A percentile compares a stretch with the other conserved stretches of the same genome.
These are phyloP conservation scores for Coelomomyces lativittatus DNA, from an alignment of 371 early-diverging fungal genomes.

Conservation along the genomic window DNA sequence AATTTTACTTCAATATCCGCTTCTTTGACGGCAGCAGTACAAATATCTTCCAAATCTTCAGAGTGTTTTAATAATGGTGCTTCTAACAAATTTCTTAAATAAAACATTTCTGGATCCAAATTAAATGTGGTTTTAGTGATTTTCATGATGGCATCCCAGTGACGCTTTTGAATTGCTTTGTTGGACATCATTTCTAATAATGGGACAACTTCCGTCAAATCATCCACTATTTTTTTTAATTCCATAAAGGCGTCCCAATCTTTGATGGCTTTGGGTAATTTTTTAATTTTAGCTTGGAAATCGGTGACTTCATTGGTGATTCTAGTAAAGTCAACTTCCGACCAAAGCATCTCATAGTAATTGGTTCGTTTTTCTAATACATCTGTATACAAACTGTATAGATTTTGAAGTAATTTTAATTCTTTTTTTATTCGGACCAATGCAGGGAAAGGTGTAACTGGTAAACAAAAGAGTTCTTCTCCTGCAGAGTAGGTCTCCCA, in stretches of 20 bases:
- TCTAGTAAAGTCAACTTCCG: conserved; percentile 22
- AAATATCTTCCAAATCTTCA: conserved; percentile 46
- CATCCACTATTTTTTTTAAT: conserved; percentile 33
- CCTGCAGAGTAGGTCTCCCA: conserved; percentile 46
- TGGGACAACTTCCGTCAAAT: conserved; percentile 27
- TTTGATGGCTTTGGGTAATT: conserved; percentile 43
- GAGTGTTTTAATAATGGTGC: conserved; percentile 22
- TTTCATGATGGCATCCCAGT: conserved; percentile 30
- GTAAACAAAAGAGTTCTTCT: conserved; percentile 36
- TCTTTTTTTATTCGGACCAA: conserved; percentile 41
- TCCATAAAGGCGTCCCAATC: conserved; percentile 45
- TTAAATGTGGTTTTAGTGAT: conserved; percentile 26
- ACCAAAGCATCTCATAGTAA: conserved; percentile 40
- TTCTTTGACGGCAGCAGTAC: conserved; percentile 42
- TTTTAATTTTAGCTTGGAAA: conserved; percentile 41
- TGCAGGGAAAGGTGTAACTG: conserved; percentile 39
- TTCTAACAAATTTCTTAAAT: conserved; percentile 29
- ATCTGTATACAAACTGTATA: conserved; percentile 42
- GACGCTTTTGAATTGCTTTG: conserved; percentile 36
- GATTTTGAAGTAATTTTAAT: conserved; percentile 32
- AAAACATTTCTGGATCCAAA: conserved; percentile 40
- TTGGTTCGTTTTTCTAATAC: conserved; percentile 25
- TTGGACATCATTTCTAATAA: conserved; percentile 36
- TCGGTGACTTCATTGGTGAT: conserved; percentile 40
- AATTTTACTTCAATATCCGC: conserved; percentile 43